A percentile compares a stretch with the other conserved stretches of the same genome.
phyloP scores from a whole-genome alignment of 2,329 filamentous ascomycete species.

The Pseudogymnoascus sp. region DNA sequence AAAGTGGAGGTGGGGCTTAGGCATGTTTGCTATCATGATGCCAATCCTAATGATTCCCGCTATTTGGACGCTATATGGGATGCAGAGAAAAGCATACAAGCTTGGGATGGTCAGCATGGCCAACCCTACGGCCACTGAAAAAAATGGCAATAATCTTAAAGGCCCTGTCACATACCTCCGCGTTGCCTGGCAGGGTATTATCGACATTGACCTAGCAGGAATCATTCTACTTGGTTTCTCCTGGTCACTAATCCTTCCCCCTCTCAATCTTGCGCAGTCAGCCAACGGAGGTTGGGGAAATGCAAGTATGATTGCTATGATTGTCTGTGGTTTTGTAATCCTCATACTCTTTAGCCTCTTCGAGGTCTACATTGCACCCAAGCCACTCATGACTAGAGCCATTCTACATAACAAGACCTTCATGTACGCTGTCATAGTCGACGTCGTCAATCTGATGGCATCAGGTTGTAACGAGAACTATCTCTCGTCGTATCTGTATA shows the following conservation, averaged over 20 bases:
- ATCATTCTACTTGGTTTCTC: conserved; percentile 15
- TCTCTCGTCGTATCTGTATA: conserved; percentile 28
- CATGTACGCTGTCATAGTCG: conserved; percentile 15
- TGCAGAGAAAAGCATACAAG: conserved; percentile 10
- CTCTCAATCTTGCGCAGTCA: conserved; percentile 17
- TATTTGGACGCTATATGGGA: conserved; percentile 22
- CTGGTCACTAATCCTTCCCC: conserved; percentile 19
- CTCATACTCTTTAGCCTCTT: conserved; percentile 13
- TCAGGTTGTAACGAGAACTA: conserved; percentile 16
- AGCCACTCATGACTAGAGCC: conserved; percentile 19
- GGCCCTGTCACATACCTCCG: background rate
- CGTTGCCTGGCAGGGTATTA: background rate
- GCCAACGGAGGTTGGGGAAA: conserved; percentile 19
- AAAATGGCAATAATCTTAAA: background rate
- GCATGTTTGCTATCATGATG: conserved; percentile 24
- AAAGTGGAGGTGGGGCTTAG: conserved; percentile 24
- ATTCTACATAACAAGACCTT: conserved; percentile 20
- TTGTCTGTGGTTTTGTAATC: conserved; percentile 16
- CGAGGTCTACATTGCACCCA: conserved; percentile 18
- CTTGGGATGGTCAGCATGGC: background rate
- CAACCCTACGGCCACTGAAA: background rate
- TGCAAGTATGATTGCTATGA: conserved; percentile 18
- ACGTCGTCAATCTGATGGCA: conserved; percentile 16
- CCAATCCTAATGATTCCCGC: conserved; percentile 20
- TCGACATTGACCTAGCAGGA: background rate